Evolutionary conservation across 176 grass and related monocot species (phyloP), one percentile per base, ranked within the genome.

Genomic region (Phyllostachys edulis): DNA sequence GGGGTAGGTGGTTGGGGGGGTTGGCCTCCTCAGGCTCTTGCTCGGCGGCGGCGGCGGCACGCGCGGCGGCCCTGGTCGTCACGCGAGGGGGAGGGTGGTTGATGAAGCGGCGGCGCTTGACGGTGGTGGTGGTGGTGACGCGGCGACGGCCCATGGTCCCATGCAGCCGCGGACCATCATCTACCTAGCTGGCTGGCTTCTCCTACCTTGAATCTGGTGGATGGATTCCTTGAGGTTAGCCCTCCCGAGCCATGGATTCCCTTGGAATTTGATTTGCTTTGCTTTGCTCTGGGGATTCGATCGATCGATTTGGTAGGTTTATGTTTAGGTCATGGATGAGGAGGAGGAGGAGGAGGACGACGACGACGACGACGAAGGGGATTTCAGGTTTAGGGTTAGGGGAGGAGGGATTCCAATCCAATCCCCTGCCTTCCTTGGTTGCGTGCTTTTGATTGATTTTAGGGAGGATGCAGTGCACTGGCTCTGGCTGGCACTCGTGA

Each of bases 81-180:
- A 72, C 69, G 69, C 69, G 42, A 26, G 60, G 60, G 60, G 3
- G 59, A 59, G 39, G n/a, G 56, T 3, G 73, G 37, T 15, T 11
- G 68, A 9, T n/a, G 20, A 9, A 57, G 55, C 55, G 55, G 55
- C 57, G 57, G n/a, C n/a, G 57, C 57, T 26, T 5, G n/a, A 26
- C 75, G 40, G 41, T 1, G 39, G 56, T 1, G 82, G 62, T 21
- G 17, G 39, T 2, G 68, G 40, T 2, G 21, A 51, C 18, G 27
- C 50, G 63, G 36, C 71, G 57, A 44, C 41, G 69, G 42, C 8
- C 42, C 70, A 83, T 61, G 13, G 81, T 16, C 45, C 81, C 81
- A 83, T 63, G 70, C 27, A 80, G 21, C 47, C 45, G 62, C 63
- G 45, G 63, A 24, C 45, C 63, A 68, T 52, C 63, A 38, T 67